phyloP scores from a whole-genome alignment of 2,329 filamentous ascomycete genomes.

The Aureobasidium zeae region DNA sequence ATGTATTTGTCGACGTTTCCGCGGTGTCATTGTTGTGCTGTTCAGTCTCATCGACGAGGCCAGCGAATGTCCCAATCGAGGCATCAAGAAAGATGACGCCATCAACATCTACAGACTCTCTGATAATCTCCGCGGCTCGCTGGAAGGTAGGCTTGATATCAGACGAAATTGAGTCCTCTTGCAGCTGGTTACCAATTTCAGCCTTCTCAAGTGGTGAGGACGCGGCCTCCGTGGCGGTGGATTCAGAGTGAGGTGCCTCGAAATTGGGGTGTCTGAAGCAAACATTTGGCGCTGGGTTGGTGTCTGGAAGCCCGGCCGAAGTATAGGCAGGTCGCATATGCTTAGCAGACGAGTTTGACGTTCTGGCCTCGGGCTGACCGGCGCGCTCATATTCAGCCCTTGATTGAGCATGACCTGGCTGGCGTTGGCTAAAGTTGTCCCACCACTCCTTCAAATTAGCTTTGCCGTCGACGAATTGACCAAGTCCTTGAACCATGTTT shows the following conservation, averaged over 20 bases:
- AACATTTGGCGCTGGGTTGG: not conserved
- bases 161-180: constrained; percentile 26
- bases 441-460: constrained; percentile 14
- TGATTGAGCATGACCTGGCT: not conserved
- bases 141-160: constrained; percentile 29
- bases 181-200: constrained; percentile 17
- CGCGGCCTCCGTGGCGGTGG: not conserved
- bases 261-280: too few species aligned
- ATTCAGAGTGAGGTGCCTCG: not conserved
- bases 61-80: constrained; percentile 18
- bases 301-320: not conserved
- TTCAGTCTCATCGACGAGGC: constrained; percentile 13
- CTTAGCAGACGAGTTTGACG: not conserved
- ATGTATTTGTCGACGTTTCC: not conserved
- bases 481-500: constrained; percentile 20
- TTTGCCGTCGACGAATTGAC: constrained; percentile 20
- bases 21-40: not conserved
- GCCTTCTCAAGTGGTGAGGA: not conserved
- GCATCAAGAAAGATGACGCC: constrained; percentile 37
- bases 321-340: not conserved
- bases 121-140: constrained; percentile 37
- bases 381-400: not conserved
- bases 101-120: constrained; percentile 36
- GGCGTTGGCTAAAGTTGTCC: not conserved
- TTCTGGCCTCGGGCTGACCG: not conserved